Conservation (phyloP, 1,139 yeast species). For the Yamadazyma kanchanaburiensis region DNA sequence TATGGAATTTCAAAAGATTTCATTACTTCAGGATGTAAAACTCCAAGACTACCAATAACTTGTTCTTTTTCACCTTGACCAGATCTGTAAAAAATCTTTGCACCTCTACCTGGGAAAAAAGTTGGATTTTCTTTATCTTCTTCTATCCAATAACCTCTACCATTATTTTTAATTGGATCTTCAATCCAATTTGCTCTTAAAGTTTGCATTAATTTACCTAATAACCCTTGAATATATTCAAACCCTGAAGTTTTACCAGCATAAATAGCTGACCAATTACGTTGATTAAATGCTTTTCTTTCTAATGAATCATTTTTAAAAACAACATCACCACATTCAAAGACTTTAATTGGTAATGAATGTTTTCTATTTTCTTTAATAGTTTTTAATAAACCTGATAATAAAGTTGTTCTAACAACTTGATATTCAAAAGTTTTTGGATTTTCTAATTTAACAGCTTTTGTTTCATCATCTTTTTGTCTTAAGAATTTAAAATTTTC, state of each 20-base stretch:
- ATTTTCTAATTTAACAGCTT: constrained; percentile 87
- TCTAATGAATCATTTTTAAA: constrained; percentile 77
- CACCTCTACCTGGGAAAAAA: constrained; percentile 98
- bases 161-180: constrained; percentile 44
- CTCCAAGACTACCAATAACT: constrained; percentile 85
- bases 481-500: constrained; percentile 90
- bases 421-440: constrained; percentile 97
- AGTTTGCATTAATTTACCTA: constrained; percentile 95
- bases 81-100: constrained; percentile 72
- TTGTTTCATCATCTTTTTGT: constrained; percentile 65
- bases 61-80: constrained; percentile 53
- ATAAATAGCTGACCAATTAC: constrained; percentile 91
- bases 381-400: constrained; percentile 94
- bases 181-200: constrained; percentile 84
- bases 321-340: constrained; percentile 94
- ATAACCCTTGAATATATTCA: constrained; percentile 89
- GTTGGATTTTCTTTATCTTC: constrained; percentile 66
- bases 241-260: constrained; percentile 96
- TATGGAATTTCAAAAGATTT: constrained; percentile 84
- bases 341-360: constrained; percentile 88
- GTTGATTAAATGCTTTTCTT: constrained; percentile 87
- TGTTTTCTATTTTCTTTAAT: constrained; percentile 96
- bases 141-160: constrained; percentile 85
- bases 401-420: constrained; percentile 90
- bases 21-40: constrained; percentile 93